Base-by-base conservation (phyloP, 306 rosid species). In the Lagenaria siceraria region DNA sequence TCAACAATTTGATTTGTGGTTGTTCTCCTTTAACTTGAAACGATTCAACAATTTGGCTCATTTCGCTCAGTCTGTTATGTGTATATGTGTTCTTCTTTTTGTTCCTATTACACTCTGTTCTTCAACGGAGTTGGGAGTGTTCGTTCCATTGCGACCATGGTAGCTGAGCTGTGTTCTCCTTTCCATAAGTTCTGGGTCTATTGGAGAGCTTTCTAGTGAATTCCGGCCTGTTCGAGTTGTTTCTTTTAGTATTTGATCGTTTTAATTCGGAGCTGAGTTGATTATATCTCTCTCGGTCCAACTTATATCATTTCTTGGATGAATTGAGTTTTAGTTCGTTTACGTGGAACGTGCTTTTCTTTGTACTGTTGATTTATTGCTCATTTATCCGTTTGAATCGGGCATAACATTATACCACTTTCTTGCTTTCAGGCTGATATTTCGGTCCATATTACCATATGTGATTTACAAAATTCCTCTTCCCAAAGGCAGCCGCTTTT, bases 401-500 rank as follows among this genome's bases (percentile, higher is more conserved):
- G 78, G 21, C 24, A 48, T 68, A 33, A n/a, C 8, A 49, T 40
- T 51, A 40, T 74, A 11, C 75, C 66, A 74, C 75, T 61, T 81
- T 83, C 54, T 78, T 66, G 82, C 56, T 87, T 82, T 79, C 91
- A 96, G 99, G 87, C 91, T 95, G 77, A 84, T 95, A 59, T 81
- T 85, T 1, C 88, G 97, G 83, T 83, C 83, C 24, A 77, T 85
- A 43, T 76, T 88, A 12, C 99, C 97, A 35, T 92, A 84, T 86
- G 78, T 84, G 24, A 85, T 95, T 81, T 88, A 89, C 88, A 90
- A 88, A 81, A 84, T 86, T 86, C 97, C 97, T 81, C 90, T 91
- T 12, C 80, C 92, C 43, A 90, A 86, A 82, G 92, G 93, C 80
- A 92, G 99, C 83, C 81, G 97, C 82, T 92, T 96, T 82, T 96